These are phyloP conservation scores for Phyllosticta capitalensis DNA, from an alignment of 2,329 filamentous ascomycete species.

Conservation along the genomic window DNA sequence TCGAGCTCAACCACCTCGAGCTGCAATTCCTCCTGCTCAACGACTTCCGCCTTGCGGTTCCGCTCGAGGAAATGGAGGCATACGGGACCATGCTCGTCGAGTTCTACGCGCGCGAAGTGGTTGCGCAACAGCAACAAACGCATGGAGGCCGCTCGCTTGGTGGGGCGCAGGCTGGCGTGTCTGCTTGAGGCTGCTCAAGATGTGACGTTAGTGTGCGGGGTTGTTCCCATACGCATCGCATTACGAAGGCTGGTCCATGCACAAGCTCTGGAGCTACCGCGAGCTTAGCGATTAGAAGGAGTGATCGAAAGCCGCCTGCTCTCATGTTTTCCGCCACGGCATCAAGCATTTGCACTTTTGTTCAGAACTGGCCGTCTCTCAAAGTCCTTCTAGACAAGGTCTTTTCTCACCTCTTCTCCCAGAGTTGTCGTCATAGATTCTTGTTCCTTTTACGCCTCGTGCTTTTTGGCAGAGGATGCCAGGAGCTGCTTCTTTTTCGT, in stretches of 20 bases:
- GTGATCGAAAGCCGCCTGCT: neutral
- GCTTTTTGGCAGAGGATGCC: neutral
- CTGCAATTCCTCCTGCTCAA: conserved; percentile 92
- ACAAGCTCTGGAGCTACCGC: neutral
- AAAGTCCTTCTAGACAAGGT: neutral
- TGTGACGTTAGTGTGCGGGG: neutral
- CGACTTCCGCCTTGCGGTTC: conserved; percentile 87
- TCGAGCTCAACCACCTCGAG: conserved; percentile 91
- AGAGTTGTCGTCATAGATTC: neutral
- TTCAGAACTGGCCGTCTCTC: neutral
- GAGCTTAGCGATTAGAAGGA: neutral
- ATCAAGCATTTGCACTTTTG: neutral
- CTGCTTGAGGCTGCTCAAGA: neutral
- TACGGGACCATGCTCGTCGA: conserved; percentile 98
- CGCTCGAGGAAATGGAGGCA: conserved; percentile 89
- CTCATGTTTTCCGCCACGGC: neutral
- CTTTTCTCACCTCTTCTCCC: neutral
- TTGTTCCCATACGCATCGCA: neutral
- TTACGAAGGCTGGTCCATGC: neutral
- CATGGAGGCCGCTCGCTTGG: neutral
- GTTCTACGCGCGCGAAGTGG: conserved; percentile 88
- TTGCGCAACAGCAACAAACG: conserved; percentile 47
- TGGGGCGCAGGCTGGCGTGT: neutral
- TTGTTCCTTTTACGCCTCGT: neutral
- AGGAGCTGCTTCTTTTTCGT: neutral